Percentiles rank a stretch among this genome's conserved stretches.
phyloP scores from a whole-genome alignment of 306 rosid species.

The Adenanthera pavonina region DNA sequence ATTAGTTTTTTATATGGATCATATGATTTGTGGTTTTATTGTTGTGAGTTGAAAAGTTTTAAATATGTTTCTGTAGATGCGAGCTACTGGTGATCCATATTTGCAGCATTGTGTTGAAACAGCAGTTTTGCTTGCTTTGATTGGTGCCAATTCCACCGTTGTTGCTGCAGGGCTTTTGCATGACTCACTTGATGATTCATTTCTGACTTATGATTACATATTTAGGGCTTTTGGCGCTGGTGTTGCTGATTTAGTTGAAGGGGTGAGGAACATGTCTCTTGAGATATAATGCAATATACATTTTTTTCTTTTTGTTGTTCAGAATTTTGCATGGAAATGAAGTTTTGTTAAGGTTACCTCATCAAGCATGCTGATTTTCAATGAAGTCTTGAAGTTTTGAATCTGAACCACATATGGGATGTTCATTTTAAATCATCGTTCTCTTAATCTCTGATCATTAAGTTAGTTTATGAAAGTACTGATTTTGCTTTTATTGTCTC shows the following conservation, averaged over 20 bases:
- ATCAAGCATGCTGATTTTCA: neutral
- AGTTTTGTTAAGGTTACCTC: neutral
- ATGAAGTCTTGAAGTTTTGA: neutral
- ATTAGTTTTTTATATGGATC: neutral
- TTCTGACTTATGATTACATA: slow-evolving; percentile 73
- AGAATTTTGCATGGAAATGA: slow-evolving; percentile 16
- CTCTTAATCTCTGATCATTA: neutral
- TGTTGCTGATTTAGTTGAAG: slow-evolving; percentile 91
- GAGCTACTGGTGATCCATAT: slow-evolving; percentile 94
- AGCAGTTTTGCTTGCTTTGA: slow-evolving; percentile 85
- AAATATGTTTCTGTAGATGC: slow-evolving; percentile 56
- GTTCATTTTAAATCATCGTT: neutral
- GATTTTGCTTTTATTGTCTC: neutral
- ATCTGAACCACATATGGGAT: neutral
- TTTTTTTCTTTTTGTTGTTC: slow-evolving; percentile 19
- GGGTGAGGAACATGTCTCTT: slow-evolving; percentile 63
- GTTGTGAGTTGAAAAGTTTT: slow-evolving; percentile 37
- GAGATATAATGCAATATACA: slow-evolving; percentile 14
- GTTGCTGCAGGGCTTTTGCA: slow-evolving; percentile 99
- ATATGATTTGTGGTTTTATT: slow-evolving; percentile 23
- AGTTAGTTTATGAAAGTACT: neutral
- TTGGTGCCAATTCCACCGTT: slow-evolving; percentile 90
- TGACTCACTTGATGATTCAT: slow-evolving; percentile 93
- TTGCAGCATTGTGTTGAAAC: slow-evolving; percentile 97
- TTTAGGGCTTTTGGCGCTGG: slow-evolving; percentile 75